A percentile compares a stretch with the other conserved stretches of the same genome.
phyloP scores from a whole-genome alignment of 345 rosid genomes.

The Populus pruinosa region DNA sequence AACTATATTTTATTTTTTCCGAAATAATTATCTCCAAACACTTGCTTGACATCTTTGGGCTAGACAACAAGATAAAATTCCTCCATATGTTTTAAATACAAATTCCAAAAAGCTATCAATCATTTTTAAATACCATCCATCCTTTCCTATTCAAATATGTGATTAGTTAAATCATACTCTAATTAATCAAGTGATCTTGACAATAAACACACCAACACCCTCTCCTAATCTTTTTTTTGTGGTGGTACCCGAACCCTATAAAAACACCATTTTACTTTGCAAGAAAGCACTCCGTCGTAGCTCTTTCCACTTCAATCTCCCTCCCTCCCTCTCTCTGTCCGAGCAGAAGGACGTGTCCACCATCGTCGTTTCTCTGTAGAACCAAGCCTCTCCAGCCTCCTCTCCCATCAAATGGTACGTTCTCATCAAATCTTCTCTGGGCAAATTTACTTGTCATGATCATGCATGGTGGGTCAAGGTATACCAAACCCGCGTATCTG shows the following conservation, averaged over 20 bases:
- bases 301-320: not conserved
- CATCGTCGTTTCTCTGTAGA: not conserved
- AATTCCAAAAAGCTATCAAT: too few relatives aligned
- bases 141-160: too few relatives aligned
- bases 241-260: not conserved
- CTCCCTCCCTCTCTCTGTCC: not conserved
- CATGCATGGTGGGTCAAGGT: not conserved
- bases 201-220: not conserved
- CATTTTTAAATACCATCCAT: too few relatives aligned
- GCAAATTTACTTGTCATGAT: not conserved
- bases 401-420: conserved; percentile 5
- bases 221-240: not conserved
- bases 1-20: too few relatives aligned
- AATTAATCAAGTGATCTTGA: not conserved
- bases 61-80: too few relatives aligned
- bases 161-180: not conserved
- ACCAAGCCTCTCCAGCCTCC: not conserved
- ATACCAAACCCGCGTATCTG: not conserved
- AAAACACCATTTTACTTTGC: not conserved
- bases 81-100: too few relatives aligned
- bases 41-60: too few relatives aligned
- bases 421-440: not conserved
- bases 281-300: not conserved
- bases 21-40: too few relatives aligned
- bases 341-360: not conserved